These are phyloP conservation scores for Aspergillus tubingensis DNA, from an alignment of 2,329 filamentous ascomycete genomes.

Conservation along the genomic window DNA sequence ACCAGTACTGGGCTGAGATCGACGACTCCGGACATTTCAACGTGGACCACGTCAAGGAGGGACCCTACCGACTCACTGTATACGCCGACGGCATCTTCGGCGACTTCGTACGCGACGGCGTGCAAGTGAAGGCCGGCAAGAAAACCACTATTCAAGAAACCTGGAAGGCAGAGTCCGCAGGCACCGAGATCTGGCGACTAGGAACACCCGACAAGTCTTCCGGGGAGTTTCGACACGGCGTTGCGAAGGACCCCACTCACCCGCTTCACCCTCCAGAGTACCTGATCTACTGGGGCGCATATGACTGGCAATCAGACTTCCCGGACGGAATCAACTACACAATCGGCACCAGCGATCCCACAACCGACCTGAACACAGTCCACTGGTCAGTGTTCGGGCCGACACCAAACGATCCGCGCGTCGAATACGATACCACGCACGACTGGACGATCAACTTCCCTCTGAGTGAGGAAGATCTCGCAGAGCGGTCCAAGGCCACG, in stretches of 20 bases:
- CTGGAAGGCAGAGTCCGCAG: constrained; percentile 59
- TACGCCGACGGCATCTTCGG: constrained; percentile 66
- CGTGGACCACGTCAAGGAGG: constrained; percentile 58
- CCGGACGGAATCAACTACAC: constrained; percentile 60
- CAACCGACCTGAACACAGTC: constrained; percentile 61
- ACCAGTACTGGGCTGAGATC: constrained; percentile 65
- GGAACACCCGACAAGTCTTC: constrained; percentile 63
- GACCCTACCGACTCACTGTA: constrained; percentile 63
- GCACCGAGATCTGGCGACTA: constrained; percentile 63
- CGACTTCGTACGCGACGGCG: constrained; percentile 57
- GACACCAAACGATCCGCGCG: constrained; percentile 40
- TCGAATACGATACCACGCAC: constrained; percentile 47
- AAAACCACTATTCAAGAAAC: constrained; percentile 41
- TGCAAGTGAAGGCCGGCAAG: constrained; percentile 47
- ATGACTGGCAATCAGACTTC: constrained; percentile 63
- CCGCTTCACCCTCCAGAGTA: constrained; percentile 59
- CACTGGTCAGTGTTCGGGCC: constrained; percentile 66
- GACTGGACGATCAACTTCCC: constrained; percentile 63
- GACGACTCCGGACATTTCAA: constrained; percentile 49
- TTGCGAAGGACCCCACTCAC: constrained; percentile 51
- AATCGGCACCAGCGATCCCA: constrained; percentile 55
- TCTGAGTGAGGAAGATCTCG: constrained; percentile 46
- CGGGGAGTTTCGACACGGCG: constrained; percentile 63
- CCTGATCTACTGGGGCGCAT: constrained; percentile 61
- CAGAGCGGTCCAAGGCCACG: constrained; percentile 51